Evolutionary conservation across 768 basidiomycete species (phyloP), one percentile per base, ranked within the genome.

Genomic region (Peribolospora baueri): DNA sequence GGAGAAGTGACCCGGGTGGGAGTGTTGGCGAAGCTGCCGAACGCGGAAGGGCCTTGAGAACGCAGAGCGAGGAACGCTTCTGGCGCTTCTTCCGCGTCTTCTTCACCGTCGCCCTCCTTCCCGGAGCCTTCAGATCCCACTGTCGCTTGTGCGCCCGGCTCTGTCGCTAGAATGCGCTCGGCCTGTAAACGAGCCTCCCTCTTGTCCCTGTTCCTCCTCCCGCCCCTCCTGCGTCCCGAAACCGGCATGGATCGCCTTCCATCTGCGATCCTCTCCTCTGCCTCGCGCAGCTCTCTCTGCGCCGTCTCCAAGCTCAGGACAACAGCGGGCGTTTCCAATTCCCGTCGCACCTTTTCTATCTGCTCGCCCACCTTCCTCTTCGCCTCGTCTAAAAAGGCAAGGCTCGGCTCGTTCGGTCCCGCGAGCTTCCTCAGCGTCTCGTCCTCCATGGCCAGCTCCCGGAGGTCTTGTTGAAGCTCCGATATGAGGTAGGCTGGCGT

Each of bases 401-500:
- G 65, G 4, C 84, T 81, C 1, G 95, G 73, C 41, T 77, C 74
- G 64, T 95, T 59, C 60, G 3, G 51, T 58, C 5, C 54, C 53
- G 38, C 52, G 53, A 7, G 46, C 40, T 74, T 70, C n/a, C 71
- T 61, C 54, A 91, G 70, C 6, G 73, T 68, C 37, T 76, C 74
- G 48, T 80, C 76, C 68, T 97, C 91, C 0, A 70, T 61, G 2
- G 71, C 74, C 3, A 98, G 73, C 55, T 82, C 79, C 42, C 76
- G 75, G 39, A 87, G 67, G 57, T 98, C 83, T 48, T 68, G 71
- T 3, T 75, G 73, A 9, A 97, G 75, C 64, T 85, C 81, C 13
- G 73, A 65, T 46, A 82, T 73, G 56, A 97, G 75, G 66, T 90
- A 84, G 2, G 76, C 72, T 1, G 91, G 86, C 0, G 88, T 86